phyloP scores from a whole-genome alignment of 176 grass and related monocot genomes.

The Coix lacrymajobi region DNA sequence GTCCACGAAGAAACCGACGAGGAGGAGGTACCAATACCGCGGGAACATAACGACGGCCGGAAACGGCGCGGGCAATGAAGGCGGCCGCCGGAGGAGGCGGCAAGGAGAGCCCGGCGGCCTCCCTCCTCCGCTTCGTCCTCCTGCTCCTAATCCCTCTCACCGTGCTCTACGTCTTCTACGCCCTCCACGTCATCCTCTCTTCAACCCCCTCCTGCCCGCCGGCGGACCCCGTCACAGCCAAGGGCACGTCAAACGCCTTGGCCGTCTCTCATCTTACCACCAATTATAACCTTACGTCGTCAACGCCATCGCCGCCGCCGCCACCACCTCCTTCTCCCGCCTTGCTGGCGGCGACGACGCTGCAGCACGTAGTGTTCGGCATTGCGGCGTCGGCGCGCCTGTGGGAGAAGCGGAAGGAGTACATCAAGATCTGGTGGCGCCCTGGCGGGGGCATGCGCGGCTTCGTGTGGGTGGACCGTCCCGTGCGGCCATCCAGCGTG shows the following conservation, averaged over 20 bases:
- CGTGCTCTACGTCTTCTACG: conserved; percentile 72
- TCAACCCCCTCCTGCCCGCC: conserved; percentile 33
- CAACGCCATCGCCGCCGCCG: neutral
- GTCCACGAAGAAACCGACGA: neutral
- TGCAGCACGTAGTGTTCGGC: conserved; percentile 95
- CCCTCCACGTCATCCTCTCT: conserved; percentile 63
- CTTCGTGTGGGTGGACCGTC: conserved; percentile 83
- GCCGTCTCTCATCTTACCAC: conserved; percentile 12
- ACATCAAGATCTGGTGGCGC: conserved; percentile 90
- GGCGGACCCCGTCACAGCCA: neutral
- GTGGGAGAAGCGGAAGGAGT: conserved; percentile 89
- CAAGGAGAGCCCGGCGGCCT: conserved; percentile 43
- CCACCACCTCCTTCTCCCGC: conserved; percentile 9
- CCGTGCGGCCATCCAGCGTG: conserved; percentile 52
- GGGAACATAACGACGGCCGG: neutral
- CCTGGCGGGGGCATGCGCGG: conserved; percentile 70
- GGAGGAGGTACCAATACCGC: neutral
- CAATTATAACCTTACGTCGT: neutral
- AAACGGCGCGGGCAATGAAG: conserved; percentile 40
- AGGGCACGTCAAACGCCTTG: neutral
- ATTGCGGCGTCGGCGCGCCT: conserved; percentile 79
- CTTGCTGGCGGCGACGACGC: conserved; percentile 41
- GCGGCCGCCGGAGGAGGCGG: conserved; percentile 16
- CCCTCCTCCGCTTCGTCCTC: conserved; percentile 51
- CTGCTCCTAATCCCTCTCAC: conserved; percentile 56